Evolutionary conservation across 768 basidiomycete genomes (phyloP).

Genomic region (Pleurotus tuber-regium): DNA sequence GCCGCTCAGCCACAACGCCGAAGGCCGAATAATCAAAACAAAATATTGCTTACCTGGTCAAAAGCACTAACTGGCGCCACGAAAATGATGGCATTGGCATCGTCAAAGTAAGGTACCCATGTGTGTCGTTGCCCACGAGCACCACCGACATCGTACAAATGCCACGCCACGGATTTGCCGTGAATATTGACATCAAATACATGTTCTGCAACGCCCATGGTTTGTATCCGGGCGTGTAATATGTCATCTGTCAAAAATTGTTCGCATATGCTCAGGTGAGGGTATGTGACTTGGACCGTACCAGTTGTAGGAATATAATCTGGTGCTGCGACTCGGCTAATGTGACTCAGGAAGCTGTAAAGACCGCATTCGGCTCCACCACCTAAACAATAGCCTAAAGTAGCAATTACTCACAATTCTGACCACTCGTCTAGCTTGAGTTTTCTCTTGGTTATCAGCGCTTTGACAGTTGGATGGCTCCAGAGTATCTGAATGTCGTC

Average conservation of each 20-base stretch:
- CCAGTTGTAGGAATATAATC: conserved; percentile 78
- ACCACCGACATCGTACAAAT: conserved; percentile 71
- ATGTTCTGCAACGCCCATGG: conserved; percentile 86
- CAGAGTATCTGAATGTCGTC: conserved; percentile 73
- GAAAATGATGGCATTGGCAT: conserved; percentile 79
- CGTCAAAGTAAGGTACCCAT: conserved; percentile 78
- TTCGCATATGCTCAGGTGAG: conserved; percentile 27
- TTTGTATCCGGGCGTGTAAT: conserved; percentile 85
- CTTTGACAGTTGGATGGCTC: conserved; percentile 68
- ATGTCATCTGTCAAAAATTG: conserved; percentile 63
- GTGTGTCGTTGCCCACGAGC: conserved; percentile 71
- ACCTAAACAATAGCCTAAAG: too few species aligned
- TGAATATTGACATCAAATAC: conserved; percentile 79
- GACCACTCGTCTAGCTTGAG: conserved; percentile 85
- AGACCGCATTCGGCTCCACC: conserved; percentile 2
- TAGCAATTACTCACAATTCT: conserved; percentile 64
- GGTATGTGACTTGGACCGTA: conserved; percentile 23
- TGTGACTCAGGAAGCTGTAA: conserved; percentile 70
- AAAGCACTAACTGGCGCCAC: conserved; percentile 79
- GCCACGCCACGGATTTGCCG: conserved; percentile 74
- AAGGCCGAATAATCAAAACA: conserved; percentile 2
- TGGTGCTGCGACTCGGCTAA: conserved; percentile 63
- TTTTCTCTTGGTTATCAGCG: conserved; percentile 63
- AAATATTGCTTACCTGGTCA: conserved; percentile 52
- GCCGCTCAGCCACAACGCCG: conserved; percentile 9